phyloP scores from a whole-genome alignment of 306 rosid species.

The Ziziphus jujuba region DNA sequence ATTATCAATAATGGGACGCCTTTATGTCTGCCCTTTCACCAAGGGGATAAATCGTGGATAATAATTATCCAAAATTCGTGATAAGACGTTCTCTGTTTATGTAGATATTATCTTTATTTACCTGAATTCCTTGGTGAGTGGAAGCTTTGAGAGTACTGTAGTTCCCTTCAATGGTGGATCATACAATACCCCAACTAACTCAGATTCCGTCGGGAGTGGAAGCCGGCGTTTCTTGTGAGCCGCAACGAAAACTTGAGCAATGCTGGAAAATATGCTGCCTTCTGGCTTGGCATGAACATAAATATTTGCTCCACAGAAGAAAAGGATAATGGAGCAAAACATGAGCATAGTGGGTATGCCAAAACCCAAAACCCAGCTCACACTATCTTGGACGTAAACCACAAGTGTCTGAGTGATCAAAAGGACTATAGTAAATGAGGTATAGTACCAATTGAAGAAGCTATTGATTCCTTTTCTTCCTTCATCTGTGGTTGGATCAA shows the following conservation, averaged over 20 bases:
- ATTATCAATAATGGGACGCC: too few relatives aligned
- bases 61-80: too few relatives aligned
- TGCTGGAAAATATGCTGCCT: conserved; percentile 59
- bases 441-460: conserved; percentile 76
- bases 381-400: conserved; percentile 65
- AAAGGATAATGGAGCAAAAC: conserved; percentile 48
- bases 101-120: conserved; percentile 5
- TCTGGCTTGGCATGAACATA: conserved; percentile 49
- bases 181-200: conserved; percentile 24
- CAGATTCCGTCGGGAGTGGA: conserved; percentile 29
- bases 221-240: conserved; percentile 60
- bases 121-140: conserved; percentile 61
- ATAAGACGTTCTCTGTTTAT: too few relatives aligned
- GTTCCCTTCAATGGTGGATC: conserved; percentile 52
- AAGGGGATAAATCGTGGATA: too few relatives aligned
- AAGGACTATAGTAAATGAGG: conserved; percentile 35
- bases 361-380: conserved; percentile 85
- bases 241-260: conserved; percentile 53
- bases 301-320: conserved; percentile 46
- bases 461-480: conserved; percentile 64
- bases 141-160: conserved; percentile 39
- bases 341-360: conserved; percentile 58
- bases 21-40: too few relatives aligned
- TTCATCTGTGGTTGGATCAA: conserved; percentile 55
- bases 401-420: conserved; percentile 48